These are phyloP conservation scores for Boletus pseudo-olivaceus DNA, from an alignment of 768 basidiomycete species.

Conservation along the genomic window DNA sequence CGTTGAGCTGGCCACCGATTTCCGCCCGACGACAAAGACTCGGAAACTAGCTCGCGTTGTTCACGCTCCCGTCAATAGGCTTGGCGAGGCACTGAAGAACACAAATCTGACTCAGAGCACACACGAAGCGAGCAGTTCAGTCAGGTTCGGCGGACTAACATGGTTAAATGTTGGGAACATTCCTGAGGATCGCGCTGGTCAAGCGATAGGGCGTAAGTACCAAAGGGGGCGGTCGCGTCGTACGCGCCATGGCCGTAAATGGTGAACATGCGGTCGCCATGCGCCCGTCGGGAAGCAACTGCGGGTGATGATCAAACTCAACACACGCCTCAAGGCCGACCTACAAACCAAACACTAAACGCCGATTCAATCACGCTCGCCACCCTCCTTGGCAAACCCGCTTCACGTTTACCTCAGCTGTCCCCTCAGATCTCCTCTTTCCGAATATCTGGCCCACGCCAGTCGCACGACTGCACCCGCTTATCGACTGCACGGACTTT, in stretches of 20 bases:
- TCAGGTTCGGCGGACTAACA: not conserved
- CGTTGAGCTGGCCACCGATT: not conserved
- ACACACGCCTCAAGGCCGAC: constrained; percentile 31
- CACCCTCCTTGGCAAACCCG: constrained; percentile 8
- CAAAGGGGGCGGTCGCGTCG: constrained; percentile 12
- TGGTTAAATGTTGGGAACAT: constrained; percentile 7
- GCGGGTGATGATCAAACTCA: constrained; percentile 21
- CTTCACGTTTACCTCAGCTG: constrained; percentile 31
- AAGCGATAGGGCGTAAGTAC: constrained; percentile 18
- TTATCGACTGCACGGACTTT: constrained; percentile 21
- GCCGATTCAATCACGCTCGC: constrained; percentile 21
- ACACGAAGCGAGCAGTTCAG: not conserved
- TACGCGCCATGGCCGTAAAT: constrained; percentile 29
- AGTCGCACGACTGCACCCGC: constrained; percentile 12
- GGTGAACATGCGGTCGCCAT: constrained; percentile 35
- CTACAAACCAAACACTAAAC: constrained; percentile 25
- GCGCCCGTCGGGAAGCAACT: constrained; percentile 27
- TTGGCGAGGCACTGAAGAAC: not conserved
- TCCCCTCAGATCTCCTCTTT: constrained; percentile 11
- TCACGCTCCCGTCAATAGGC: not conserved
- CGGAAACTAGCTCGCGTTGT: not conserved
- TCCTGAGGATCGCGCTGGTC: not conserved
- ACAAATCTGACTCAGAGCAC: not conserved
- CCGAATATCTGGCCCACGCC: constrained; percentile 2
- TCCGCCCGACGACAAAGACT: not conserved